phyloP scores from a whole-genome alignment of 208 protist species.

The Crithidia sp. region DNA sequence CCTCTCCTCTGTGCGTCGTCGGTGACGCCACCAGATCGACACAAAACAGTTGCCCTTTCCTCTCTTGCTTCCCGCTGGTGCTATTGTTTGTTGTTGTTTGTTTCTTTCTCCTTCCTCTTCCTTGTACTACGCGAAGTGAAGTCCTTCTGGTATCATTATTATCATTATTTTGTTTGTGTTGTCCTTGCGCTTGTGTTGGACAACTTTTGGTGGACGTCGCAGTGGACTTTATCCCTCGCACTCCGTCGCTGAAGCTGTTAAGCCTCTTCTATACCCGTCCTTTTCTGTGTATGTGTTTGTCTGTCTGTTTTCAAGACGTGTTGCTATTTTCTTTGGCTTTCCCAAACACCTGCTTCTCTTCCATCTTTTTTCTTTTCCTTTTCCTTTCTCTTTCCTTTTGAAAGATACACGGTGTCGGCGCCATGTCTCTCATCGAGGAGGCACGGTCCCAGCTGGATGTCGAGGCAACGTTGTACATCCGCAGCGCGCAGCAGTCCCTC shows the following conservation, averaged over 20 bases:
- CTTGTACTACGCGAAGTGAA: too few relatives aligned
- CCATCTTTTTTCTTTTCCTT: background rate
- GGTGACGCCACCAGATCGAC: too few relatives aligned
- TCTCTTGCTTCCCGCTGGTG: slow-evolving; percentile 13
- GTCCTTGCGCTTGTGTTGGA: background rate
- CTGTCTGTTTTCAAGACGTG: too few relatives aligned
- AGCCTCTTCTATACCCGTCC: too few relatives aligned
- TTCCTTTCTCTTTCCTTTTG: background rate
- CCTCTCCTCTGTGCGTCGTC: too few relatives aligned
- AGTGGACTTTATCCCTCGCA: too few relatives aligned
- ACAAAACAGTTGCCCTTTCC: background rate
- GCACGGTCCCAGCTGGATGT: slow-evolving; percentile 28
- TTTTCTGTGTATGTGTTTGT: too few relatives aligned
- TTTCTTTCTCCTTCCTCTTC: slow-evolving; percentile 5
- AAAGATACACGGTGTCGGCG: background rate
- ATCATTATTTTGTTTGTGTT: slow-evolving; percentile 19
- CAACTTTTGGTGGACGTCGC: too few relatives aligned
- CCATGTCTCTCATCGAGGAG: slow-evolving; percentile 34
- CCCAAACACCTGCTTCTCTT: background rate
- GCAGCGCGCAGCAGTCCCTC: slow-evolving; percentile 18
- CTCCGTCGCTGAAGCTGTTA: too few relatives aligned
- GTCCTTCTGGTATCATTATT: background rate
- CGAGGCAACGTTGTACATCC: slow-evolving; percentile 23
- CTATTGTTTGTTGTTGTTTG: slow-evolving; percentile 23
- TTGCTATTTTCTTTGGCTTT: background rate